phyloP scores from a whole-genome alignment of 2,329 filamentous ascomycete species.

The Arthrobotrys conoides region DNA sequence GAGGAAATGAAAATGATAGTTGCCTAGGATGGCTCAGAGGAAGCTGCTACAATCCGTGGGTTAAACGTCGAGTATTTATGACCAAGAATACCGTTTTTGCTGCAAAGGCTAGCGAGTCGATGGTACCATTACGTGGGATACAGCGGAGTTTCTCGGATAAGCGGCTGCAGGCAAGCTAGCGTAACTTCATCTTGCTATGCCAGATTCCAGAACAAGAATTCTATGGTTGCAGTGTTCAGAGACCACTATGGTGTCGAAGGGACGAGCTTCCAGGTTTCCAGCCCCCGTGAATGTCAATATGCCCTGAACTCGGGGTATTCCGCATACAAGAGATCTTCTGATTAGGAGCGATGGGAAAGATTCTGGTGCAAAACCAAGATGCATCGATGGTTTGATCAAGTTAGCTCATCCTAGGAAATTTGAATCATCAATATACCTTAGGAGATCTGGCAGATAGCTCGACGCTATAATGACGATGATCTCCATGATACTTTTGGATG shows the following conservation, averaged over 20 bases:
- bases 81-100: slow-evolving; percentile 29
- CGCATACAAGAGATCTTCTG: not conserved
- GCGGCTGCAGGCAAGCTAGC: slow-evolving; percentile 45
- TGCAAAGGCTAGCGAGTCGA: slow-evolving; percentile 1
- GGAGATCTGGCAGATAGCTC: not conserved
- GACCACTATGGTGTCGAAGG: not conserved
- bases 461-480: not conserved
- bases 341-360: not conserved
- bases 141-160: slow-evolving; percentile 42
- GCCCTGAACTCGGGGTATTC: not conserved
- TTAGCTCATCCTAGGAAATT: not conserved
- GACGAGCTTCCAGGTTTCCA: not conserved
- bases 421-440: not conserved
- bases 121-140: slow-evolving; percentile 9
- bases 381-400: not conserved
- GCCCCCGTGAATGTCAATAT: not conserved
- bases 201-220: slow-evolving; percentile 26
- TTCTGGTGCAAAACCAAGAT: not conserved
- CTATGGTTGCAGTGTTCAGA: not conserved
- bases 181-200: slow-evolving; percentile 6
- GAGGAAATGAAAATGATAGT: slow-evolving; percentile 13
- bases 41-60: slow-evolving; percentile 3
- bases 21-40: slow-evolving; percentile 46
- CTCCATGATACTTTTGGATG: not conserved
- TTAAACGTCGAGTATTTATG: slow-evolving; percentile 35